Percentiles rank a stretch among this genome's conserved stretches.
Conservation (phyloP, 305 asterid genomes). For the Vinca major region DNA sequence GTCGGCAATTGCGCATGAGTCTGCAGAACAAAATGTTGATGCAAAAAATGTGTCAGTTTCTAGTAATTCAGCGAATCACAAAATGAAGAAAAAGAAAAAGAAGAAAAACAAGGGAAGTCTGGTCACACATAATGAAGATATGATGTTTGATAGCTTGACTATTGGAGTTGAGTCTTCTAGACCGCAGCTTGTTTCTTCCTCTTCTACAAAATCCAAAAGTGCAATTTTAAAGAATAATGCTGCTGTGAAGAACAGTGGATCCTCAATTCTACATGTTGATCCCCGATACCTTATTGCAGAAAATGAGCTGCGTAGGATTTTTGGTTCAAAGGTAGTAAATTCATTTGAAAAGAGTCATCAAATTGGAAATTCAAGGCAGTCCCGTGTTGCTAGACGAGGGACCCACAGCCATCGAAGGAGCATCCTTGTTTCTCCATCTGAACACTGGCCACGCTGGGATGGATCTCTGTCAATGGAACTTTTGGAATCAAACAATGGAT, state of each 20-base stretch:
- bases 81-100: conserved; percentile 60
- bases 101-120: conserved; percentile 39
- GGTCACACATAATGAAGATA: conserved; percentile 21
- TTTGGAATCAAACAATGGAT: conserved; percentile 51
- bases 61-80: conserved; percentile 26
- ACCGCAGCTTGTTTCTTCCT: conserved; percentile 26
- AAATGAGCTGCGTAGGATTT: conserved; percentile 83
- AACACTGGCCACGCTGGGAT: conserved; percentile 97
- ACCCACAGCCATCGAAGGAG: conserved; percentile 59
- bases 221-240: conserved; percentile 25
- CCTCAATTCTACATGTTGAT: conserved; percentile 56
- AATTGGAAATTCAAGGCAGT: conserved; percentile 49
- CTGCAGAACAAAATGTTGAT: conserved; percentile 19
- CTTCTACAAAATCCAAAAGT: conserved; percentile 26
- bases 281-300: conserved; percentile 82
- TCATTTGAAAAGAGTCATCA: conserved; percentile 54
- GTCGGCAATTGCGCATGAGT: conserved; percentile 23
- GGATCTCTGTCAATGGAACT: conserved; percentile 88
- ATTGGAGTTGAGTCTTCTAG: conserved; percentile 42
- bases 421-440: conserved; percentile 71
- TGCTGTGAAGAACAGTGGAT: conserved; percentile 28
- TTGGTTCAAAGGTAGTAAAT: conserved; percentile 79
- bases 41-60: conserved; percentile 24
- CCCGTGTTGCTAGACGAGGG: conserved; percentile 67
- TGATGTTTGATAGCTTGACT: conserved; percentile 36